Evolutionary conservation across 208 protist genomes (phyloP).

Genomic region (Leishmania gerbilli): DNA sequence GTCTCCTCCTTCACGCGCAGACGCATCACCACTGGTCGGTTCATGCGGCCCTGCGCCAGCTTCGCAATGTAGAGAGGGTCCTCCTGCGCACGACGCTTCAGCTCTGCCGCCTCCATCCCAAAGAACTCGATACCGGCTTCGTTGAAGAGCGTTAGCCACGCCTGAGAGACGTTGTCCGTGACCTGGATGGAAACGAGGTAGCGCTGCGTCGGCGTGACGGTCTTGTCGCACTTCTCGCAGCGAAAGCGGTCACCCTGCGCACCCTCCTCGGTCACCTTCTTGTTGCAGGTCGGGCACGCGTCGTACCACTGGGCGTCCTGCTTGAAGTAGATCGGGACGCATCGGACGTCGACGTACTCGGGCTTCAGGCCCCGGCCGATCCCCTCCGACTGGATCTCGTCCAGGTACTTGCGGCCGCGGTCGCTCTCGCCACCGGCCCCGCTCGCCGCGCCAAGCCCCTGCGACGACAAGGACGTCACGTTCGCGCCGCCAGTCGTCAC

Average conservation of each 20-base stretch:
- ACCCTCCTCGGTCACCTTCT: slow-evolving; percentile 87
- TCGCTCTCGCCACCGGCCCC: slow-evolving; percentile 56
- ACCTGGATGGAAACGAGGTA: slow-evolving; percentile 89
- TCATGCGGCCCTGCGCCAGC: slow-evolving; percentile 81
- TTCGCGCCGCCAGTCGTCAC: slow-evolving; percentile 79
- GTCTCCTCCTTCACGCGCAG: slow-evolving; percentile 90
- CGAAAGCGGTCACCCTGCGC: slow-evolving; percentile 78
- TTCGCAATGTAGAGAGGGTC: slow-evolving; percentile 82
- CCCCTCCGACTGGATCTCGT: slow-evolving; percentile 76
- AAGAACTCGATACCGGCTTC: slow-evolving; percentile 89
- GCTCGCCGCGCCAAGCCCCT: slow-evolving; percentile 38
- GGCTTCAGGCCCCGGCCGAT: slow-evolving; percentile 79
- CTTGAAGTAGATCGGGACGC: slow-evolving; percentile 91
- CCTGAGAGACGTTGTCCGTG: slow-evolving; percentile 87
- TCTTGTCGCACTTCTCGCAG: slow-evolving; percentile 90
- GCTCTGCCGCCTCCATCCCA: slow-evolving; percentile 81
- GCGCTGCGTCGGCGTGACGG: slow-evolving; percentile 75
- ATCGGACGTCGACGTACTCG: slow-evolving; percentile 88
- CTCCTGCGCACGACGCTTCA: slow-evolving; percentile 76
- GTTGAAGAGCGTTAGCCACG: slow-evolving; percentile 93
- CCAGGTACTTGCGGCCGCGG: slow-evolving; percentile 85
- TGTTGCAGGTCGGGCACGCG: slow-evolving; percentile 91
- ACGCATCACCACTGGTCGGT: slow-evolving; percentile 86
- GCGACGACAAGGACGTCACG: slow-evolving; percentile 73
- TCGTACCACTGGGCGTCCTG: slow-evolving; percentile 92